phyloP scores from a whole-genome alignment of 139 green algal genomes.

The Volvox reticuliferus region DNA sequence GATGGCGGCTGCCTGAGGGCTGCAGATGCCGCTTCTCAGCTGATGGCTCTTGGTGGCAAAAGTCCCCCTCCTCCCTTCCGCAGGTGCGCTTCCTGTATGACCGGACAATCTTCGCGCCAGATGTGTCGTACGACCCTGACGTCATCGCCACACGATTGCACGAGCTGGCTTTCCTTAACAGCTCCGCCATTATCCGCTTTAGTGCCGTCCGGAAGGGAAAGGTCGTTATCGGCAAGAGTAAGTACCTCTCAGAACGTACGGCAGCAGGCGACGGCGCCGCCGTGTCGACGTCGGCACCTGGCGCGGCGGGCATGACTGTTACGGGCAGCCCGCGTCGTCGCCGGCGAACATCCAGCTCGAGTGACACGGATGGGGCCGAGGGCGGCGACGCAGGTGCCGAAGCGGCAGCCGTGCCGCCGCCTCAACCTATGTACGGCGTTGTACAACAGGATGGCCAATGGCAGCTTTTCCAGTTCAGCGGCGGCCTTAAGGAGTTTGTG shows the following conservation, averaged over 20 bases:
- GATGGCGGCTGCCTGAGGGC: too few species aligned
- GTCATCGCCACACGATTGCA: conserved; percentile 87
- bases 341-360: not conserved
- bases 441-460: conserved; percentile 58
- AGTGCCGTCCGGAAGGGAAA: conserved; percentile 10
- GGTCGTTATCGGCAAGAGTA: conserved; percentile 7
- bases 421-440: conserved; percentile 16
- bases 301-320: not conserved
- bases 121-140: conserved; percentile 81
- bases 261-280: not conserved
- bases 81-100: conserved; percentile 92
- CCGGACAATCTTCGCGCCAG: conserved; percentile 78
- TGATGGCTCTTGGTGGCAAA: too few species aligned
- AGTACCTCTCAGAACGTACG: conserved; percentile 1
- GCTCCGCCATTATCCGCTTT: conserved; percentile 65
- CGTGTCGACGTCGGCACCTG: not conserved
- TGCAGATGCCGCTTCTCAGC: too few species aligned
- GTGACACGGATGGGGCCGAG: not conserved
- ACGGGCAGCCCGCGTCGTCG: not conserved
- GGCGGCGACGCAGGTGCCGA: not conserved
- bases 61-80: not conserved
- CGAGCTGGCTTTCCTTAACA: conserved; percentile 98
- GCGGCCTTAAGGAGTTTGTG: conserved; percentile 93
- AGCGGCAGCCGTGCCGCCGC: conserved; percentile 16
- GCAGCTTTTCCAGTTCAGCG: conserved; percentile 81